Conservation (phyloP, 306 rosid species). For the Amphicarpaea edgeworthii region DNA sequence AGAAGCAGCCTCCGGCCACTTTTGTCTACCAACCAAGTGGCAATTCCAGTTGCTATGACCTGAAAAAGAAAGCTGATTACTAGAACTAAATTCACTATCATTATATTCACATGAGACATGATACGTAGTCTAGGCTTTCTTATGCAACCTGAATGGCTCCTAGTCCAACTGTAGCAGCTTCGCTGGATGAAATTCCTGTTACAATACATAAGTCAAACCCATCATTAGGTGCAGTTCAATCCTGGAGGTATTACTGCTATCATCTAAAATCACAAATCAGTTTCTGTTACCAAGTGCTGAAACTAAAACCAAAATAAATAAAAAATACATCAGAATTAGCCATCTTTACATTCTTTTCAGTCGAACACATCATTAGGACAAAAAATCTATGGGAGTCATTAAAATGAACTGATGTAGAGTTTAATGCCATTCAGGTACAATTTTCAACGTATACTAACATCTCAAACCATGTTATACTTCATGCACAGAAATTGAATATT, state of each 20-base stretch:
- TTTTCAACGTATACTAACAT: slow-evolving; percentile 19
- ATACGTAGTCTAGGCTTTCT: slow-evolving; percentile 10
- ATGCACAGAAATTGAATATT: slow-evolving; percentile 6
- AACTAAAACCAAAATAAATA: no score
- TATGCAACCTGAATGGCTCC: slow-evolving; percentile 74
- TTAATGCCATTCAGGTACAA: background rate
- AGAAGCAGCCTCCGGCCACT: slow-evolving; percentile 80
- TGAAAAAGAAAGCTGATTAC: slow-evolving; percentile 43
- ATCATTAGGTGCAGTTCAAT: slow-evolving; percentile 32
- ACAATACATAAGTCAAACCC: slow-evolving; percentile 44
- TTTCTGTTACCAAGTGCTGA: no score
- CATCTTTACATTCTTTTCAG: no score
- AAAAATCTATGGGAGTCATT: no score
- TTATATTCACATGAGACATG: slow-evolving; percentile 22
- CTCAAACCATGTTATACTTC: slow-evolving; percentile 20
- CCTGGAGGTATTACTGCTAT: background rate
- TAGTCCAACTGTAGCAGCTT: slow-evolving; percentile 72
- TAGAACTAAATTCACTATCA: slow-evolving; percentile 10
- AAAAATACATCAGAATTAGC: no score
- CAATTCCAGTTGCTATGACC: slow-evolving; percentile 74
- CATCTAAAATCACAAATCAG: no score
- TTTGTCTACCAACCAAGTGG: slow-evolving; percentile 87
- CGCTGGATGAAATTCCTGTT: slow-evolving; percentile 75
- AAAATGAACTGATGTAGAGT: no score
- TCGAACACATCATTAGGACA: no score